Percentiles rank a stretch among this genome's conserved stretches.
These are phyloP conservation scores for Iberis pinnata DNA, from an alignment of 345 rosid genomes.

Conservation along the genomic window DNA sequence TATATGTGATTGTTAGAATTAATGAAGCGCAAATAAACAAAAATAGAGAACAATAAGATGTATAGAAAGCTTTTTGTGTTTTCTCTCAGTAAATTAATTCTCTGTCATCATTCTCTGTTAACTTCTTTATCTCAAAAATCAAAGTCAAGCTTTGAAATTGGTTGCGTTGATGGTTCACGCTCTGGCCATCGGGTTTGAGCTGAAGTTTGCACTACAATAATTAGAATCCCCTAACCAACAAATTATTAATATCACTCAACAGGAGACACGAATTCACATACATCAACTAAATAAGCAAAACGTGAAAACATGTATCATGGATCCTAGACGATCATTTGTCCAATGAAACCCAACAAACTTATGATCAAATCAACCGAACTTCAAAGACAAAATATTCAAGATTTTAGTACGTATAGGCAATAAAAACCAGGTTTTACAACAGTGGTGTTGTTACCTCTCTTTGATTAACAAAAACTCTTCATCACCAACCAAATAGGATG, in stretches of 20 bases:
- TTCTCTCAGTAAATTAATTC: conserved; percentile 94
- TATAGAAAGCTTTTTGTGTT: conserved; percentile 4
- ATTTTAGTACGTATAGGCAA: too few species aligned
- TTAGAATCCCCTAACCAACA: conserved; percentile 25
- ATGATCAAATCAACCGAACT: conserved; percentile 90
- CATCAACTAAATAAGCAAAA: not conserved
- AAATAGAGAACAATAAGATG: not conserved
- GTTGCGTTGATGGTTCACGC: conserved; percentile 73
- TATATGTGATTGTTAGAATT: conserved; percentile 13
- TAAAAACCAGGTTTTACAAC: too few species aligned
- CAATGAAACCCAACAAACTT: conserved; percentile 96
- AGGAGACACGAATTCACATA: conserved; percentile 4
- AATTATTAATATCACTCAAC: conserved; percentile 21
- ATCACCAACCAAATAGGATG: conserved; percentile 70
- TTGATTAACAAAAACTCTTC: conserved; percentile 84
- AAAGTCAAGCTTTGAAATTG: conserved; percentile 89
- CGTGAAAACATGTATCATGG: conserved; percentile 76
- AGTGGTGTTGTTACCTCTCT: conserved; percentile 49
- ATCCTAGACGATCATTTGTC: conserved; percentile 98
- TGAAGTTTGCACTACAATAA: conserved; percentile 75
- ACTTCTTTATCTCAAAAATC: conserved; percentile 91
- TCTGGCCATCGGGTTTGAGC: conserved; percentile 96
- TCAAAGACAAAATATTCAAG: conserved; percentile 22
- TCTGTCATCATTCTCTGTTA: conserved; percentile 84
- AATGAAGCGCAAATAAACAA: conserved; percentile 11